Conservation (phyloP, 1,284 basidiomycete species). For the Ustilago xerochloae region DNA sequence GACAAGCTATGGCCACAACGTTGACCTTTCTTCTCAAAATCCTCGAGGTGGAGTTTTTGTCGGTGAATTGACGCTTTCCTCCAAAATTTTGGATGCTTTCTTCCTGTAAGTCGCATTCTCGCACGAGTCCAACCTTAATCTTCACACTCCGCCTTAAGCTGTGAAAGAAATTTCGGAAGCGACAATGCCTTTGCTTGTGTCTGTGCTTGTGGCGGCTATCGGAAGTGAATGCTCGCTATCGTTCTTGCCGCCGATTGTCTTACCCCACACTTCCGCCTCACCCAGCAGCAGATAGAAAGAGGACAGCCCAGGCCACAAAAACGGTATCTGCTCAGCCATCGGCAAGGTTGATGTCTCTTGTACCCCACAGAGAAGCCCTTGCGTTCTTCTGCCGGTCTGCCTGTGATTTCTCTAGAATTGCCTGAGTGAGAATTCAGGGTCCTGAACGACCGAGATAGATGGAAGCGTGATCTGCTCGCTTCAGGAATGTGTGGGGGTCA, state of each 20-base stretch:
- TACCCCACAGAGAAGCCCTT: neutral
- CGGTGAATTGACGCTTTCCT: conserved; percentile 6
- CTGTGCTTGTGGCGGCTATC: conserved; percentile 24
- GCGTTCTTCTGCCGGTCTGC: neutral
- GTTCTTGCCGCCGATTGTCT: neutral
- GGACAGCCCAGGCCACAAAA: neutral
- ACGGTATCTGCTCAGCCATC: neutral
- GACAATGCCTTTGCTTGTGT: neutral
- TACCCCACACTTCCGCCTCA: conserved; percentile 20
- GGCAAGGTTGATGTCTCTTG: neutral
- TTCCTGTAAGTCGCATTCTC: too few relatives aligned
- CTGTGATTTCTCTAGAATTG: neutral
- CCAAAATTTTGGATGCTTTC: conserved; percentile 11
- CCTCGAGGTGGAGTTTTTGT: conserved; percentile 16
- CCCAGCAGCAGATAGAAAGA: neutral
- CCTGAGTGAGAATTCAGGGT: neutral
- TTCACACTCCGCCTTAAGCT: too few relatives aligned
- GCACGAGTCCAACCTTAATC: neutral
- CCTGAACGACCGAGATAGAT: neutral
- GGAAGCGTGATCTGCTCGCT: neutral
- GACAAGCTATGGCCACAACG: neutral
- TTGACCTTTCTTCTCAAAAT: conserved; percentile 6
- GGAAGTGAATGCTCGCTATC: conserved; percentile 30
- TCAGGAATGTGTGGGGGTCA: neutral
- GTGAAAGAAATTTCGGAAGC: conserved; percentile 36